phyloP scores from a whole-genome alignment of 2,329 filamentous ascomycete genomes.

The Domatiomyces globalis region DNA sequence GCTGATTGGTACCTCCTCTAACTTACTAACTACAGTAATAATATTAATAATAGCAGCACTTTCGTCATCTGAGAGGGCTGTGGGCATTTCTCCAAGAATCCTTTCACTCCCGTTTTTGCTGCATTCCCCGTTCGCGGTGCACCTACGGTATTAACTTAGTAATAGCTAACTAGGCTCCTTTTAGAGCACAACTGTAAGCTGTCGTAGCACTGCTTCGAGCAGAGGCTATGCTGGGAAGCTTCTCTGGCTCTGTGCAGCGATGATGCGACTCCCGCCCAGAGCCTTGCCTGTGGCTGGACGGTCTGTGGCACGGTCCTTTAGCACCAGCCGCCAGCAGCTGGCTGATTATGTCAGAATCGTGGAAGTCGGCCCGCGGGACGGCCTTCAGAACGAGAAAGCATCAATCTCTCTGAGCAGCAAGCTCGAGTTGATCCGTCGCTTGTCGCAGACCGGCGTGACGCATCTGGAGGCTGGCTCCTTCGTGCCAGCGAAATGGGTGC shows the following conservation, averaged over 20 bases:
- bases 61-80: too few relatives aligned
- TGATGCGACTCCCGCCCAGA: neutral
- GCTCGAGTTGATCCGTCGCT: constrained; percentile 34
- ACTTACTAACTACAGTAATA: too few relatives aligned
- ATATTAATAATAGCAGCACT: too few relatives aligned
- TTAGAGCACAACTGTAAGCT: too few relatives aligned
- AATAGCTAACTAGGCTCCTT: too few relatives aligned
- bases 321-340: constrained; percentile 19
- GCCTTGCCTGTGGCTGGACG: neutral
- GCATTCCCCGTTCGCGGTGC: too few relatives aligned
- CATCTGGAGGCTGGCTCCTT: constrained; percentile 41
- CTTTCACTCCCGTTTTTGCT: too few relatives aligned
- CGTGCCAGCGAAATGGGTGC: constrained; percentile 41
- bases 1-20: too few relatives aligned
- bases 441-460: constrained; percentile 35
- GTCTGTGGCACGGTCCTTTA: constrained; percentile 9
- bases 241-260: neutral
- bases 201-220: neutral
- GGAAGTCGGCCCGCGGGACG: constrained; percentile 41
- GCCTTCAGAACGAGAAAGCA: constrained; percentile 40
- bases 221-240: neutral
- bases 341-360: constrained; percentile 39
- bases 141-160: too few relatives aligned
- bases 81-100: too few relatives aligned
- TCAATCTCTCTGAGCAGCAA: constrained; percentile 36